A percentile compares a stretch with the other conserved stretches of the same genome.
Conservation (phyloP, 768 basidiomycete species). For the Leccinum incarnatum region DNA sequence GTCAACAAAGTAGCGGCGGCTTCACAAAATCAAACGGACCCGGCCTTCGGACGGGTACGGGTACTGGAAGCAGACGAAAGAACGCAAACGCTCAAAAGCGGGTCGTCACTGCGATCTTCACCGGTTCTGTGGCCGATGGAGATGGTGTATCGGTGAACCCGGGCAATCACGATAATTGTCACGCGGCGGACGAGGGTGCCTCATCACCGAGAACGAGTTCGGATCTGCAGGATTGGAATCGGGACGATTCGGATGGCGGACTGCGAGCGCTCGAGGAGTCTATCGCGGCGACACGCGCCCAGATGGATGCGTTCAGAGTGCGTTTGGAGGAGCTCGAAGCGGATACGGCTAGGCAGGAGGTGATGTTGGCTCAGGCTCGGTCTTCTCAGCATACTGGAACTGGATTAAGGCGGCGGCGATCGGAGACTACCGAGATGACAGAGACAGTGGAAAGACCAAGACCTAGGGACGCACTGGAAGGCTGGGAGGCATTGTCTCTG, state of each 20-base stretch:
- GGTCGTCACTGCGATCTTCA: constrained; percentile 32
- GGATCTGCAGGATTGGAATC: not conserved
- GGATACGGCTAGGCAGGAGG: constrained; percentile 19
- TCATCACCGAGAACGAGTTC: not conserved
- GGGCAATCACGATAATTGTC: not conserved
- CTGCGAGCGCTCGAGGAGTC: constrained; percentile 25
- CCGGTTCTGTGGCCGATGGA: constrained; percentile 12
- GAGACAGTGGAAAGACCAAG: not conserved
- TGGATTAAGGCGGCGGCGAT: not conserved
- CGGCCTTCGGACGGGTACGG: not conserved
- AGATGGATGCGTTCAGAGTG: constrained; percentile 25
- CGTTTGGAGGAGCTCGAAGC: constrained; percentile 30
- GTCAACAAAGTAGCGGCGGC: not conserved
- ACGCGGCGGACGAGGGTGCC: not conserved
- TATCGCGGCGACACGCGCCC: constrained; percentile 20
- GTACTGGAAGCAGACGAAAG: constrained; percentile 10
- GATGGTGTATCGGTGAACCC: not conserved
- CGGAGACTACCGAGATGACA: not conserved
- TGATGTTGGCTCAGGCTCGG: not conserved
- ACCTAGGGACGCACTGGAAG: not conserved
- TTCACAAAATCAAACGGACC: not conserved
- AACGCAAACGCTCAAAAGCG: constrained; percentile 13
- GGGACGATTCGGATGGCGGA: constrained; percentile 1
- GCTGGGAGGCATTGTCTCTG: constrained; percentile 8
- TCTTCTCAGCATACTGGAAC: not conserved